These are phyloP conservation scores for Pisolithus microcarpus DNA, from an alignment of 768 basidiomycete species.

Conservation along the genomic window DNA sequence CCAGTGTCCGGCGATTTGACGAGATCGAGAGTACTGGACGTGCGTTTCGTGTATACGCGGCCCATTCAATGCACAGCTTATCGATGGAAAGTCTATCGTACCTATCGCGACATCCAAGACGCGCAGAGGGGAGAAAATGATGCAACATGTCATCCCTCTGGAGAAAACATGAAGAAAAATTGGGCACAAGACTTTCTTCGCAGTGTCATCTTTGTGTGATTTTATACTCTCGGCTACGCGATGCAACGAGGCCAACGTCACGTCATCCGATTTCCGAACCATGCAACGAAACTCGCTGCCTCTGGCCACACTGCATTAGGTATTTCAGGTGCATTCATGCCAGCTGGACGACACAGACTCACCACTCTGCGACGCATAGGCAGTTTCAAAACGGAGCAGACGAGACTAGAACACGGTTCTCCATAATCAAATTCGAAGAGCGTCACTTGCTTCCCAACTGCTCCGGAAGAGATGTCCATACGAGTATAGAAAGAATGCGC, in stretches of 20 bases:
- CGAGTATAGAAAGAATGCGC: not conserved
- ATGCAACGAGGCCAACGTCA: conserved; percentile 5
- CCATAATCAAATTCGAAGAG: too few species aligned
- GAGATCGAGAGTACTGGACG: too few species aligned
- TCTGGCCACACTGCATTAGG: not conserved
- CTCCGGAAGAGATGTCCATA: too few species aligned
- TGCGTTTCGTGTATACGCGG: not conserved
- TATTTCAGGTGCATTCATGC: not conserved
- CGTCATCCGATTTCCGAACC: conserved; percentile 8
- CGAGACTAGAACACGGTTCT: too few species aligned
- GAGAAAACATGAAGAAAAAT: not conserved
- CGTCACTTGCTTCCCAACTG: too few species aligned
- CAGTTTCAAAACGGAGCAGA: too few species aligned
- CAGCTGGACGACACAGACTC: not conserved
- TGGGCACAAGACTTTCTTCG: not conserved
- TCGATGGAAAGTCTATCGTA: conserved; percentile 20
- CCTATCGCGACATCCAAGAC: conserved; percentile 13
- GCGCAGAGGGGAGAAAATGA: conserved; percentile 11
- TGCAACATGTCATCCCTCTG: conserved; percentile 7
- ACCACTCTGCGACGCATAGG: too few species aligned
- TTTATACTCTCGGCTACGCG: conserved; percentile 10
- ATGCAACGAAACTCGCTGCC: not conserved
- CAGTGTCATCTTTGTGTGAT: not conserved
- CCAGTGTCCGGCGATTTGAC: too few species aligned
- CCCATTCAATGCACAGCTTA: conserved; percentile 4